A percentile compares a stretch with the other conserved stretches of the same genome.
phyloP scores from a whole-genome alignment of 441 rosid genomes.

The Dalechampia spathulata region DNA sequence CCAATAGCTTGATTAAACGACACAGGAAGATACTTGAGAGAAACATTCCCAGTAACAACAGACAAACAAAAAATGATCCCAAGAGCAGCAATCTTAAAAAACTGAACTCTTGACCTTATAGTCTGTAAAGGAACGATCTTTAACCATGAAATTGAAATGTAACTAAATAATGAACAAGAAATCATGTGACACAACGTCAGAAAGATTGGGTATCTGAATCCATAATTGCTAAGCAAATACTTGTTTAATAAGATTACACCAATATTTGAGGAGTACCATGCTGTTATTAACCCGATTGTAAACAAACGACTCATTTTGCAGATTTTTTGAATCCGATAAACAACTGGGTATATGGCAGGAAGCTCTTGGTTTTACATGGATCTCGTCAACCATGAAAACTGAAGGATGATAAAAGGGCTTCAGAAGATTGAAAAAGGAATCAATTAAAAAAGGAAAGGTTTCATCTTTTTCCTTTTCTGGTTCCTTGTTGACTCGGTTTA shows the following conservation, averaged over 20 bases:
- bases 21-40: slow-evolving; percentile 50
- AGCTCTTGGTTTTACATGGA: slow-evolving; percentile 5
- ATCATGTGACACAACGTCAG: slow-evolving; percentile 69
- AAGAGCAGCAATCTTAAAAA: slow-evolving; percentile 51
- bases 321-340: background rate
- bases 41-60: slow-evolving; percentile 57
- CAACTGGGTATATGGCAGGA: background rate
- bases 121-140: slow-evolving; percentile 48
- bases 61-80: slow-evolving; percentile 55
- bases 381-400: background rate
- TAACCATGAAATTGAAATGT: slow-evolving; percentile 41
- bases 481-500: no score
- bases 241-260: slow-evolving; percentile 66
- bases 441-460: background rate
- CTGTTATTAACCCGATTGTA: slow-evolving; percentile 37
- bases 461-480: background rate
- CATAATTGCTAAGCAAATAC: slow-evolving; percentile 54
- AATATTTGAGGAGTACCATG: slow-evolving; percentile 63
- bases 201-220: slow-evolving; percentile 65
- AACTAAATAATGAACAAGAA: slow-evolving; percentile 55
- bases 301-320: slow-evolving; percentile 28
- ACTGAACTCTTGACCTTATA: slow-evolving; percentile 37
- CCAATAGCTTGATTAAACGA: slow-evolving; percentile 71
- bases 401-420: background rate
- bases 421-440: background rate